Conservation (phyloP, 441 rosid genomes). For the Metrosideros polymorpha region DNA sequence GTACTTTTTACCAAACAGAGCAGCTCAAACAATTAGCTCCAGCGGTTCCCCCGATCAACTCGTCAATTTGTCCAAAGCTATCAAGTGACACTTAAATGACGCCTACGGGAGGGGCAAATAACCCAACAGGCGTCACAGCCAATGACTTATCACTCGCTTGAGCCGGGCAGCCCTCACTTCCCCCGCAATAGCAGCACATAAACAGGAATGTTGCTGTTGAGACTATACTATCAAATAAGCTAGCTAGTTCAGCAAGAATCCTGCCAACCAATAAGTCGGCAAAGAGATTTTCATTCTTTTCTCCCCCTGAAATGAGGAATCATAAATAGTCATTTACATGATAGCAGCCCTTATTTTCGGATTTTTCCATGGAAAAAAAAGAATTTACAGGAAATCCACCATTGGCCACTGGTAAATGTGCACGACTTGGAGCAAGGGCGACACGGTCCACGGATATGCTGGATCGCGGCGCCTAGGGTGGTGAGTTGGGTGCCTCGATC, state of each 20-base stretch:
- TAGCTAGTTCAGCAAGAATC: neutral
- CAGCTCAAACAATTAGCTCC: neutral
- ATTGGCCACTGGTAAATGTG: neutral
- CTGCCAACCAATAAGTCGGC: neutral
- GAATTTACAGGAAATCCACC: neutral
- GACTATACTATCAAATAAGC: neutral
- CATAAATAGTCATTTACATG: neutral
- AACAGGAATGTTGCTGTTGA: neutral
- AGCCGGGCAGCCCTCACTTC: neutral
- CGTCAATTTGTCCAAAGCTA: fast-evolving
- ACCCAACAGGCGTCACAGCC: neutral
- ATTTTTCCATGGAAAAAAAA: neutral
- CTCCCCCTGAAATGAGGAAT: neutral
- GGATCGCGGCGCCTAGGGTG: neutral
- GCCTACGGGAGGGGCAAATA: neutral
- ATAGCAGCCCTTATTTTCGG: neutral
- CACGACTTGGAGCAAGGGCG: neutral
- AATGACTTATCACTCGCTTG: neutral
- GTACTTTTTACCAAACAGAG: neutral
- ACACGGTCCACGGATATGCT: neutral
- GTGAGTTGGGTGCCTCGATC: neutral
- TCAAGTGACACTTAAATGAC: fast-evolving
- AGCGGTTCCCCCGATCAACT: neutral
- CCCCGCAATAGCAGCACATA: neutral
- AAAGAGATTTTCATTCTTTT: neutral